A percentile compares a stretch with the other conserved stretches of the same genome.
Conservation (phyloP, 129 eudicot species). For the Ambrosia artemisiifolia region DNA sequence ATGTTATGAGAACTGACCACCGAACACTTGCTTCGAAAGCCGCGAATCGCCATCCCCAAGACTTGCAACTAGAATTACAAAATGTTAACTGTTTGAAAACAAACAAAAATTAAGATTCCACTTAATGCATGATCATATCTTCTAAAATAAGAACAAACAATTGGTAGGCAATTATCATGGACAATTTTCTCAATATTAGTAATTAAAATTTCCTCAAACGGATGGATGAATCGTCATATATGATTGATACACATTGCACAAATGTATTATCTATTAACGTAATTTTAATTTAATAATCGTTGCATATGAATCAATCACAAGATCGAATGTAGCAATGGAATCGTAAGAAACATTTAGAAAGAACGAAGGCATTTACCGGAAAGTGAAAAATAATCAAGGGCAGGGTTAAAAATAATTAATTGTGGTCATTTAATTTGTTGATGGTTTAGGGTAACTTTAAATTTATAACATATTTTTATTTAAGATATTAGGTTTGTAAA, state of each 20-base stretch:
- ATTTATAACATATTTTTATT: too few relatives aligned
- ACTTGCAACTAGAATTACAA: background rate
- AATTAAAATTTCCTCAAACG: background rate
- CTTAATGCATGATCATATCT: background rate
- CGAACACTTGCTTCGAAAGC: slow-evolving; percentile 11
- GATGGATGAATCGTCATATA: background rate
- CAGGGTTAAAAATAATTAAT: background rate
- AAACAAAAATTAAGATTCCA: background rate
- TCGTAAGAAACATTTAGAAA: background rate
- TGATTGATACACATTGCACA: slow-evolving; percentile 3
- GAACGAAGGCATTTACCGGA: slow-evolving; percentile 17
- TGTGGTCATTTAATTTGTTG: too few relatives aligned
- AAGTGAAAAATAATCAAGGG: slow-evolving; percentile 3
- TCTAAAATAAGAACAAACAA: background rate
- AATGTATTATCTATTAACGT: background rate
- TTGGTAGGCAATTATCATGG: background rate
- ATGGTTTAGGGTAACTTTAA: too few relatives aligned
- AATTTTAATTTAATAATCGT: background rate
- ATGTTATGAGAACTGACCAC: slow-evolving; percentile 3
- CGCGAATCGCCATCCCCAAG: slow-evolving; percentile 13
- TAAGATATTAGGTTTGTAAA: too few relatives aligned
- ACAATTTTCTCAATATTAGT: background rate
- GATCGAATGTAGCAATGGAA: background rate
- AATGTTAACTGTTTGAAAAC: slow-evolving; percentile 12
- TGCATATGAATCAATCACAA: slow-evolving; percentile 6